Percentiles rank a stretch among this genome's conserved stretches.
phyloP scores from a whole-genome alignment of 306 rosid species.

The Hippophae tibetana region DNA sequence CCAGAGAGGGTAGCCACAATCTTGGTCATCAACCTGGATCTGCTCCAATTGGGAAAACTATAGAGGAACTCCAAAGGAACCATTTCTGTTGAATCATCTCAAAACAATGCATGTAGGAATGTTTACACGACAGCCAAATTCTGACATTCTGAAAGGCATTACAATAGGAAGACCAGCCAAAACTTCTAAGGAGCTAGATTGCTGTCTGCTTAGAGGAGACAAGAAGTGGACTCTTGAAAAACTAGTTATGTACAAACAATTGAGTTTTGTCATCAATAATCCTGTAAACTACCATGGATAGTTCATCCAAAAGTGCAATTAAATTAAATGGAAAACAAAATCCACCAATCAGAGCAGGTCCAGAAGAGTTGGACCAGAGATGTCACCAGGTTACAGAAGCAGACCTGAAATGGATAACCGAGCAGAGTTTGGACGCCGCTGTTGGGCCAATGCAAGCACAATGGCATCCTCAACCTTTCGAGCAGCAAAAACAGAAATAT shows the following conservation, averaged over 20 bases:
- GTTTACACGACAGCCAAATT: not conserved
- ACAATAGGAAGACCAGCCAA: no score
- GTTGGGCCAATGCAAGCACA: slow-evolving; percentile 77
- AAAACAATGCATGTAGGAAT: not conserved
- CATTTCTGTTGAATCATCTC: not conserved
- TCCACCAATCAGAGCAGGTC: not conserved
- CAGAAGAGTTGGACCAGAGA: not conserved
- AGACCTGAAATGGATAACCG: slow-evolving; percentile 61
- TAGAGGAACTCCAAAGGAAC: not conserved
- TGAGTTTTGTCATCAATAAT: no score
- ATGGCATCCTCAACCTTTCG: slow-evolving; percentile 80
- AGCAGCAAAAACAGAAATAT: slow-evolving; percentile 10
- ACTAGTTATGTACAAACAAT: no score
- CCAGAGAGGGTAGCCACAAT: no score
- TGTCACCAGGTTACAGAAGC: slow-evolving; percentile 9
- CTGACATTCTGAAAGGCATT: not conserved
- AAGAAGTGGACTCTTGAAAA: no score
- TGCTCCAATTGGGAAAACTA: not conserved
- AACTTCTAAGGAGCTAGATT: no score
- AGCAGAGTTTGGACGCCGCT: slow-evolving; percentile 71
- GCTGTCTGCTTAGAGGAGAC: no score
- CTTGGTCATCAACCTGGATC: not conserved
- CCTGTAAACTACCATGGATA: not conserved
- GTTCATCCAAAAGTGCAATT: not conserved
- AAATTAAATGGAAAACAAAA: not conserved